These are phyloP conservation scores for Cordyceps tenuipes DNA, from an alignment of 2,329 filamentous ascomycete genomes.

Conservation along the genomic window DNA sequence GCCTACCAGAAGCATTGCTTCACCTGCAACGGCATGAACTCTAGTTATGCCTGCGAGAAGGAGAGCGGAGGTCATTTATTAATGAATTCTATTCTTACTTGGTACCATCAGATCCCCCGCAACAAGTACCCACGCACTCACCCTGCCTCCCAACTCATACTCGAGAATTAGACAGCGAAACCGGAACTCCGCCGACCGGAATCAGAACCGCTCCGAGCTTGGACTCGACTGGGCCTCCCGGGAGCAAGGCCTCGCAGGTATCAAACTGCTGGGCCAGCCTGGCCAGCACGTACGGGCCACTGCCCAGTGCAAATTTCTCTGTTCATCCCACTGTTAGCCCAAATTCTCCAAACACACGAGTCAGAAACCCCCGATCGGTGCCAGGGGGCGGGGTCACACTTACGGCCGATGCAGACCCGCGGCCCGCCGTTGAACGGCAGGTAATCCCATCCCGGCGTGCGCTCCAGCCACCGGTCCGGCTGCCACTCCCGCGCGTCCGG, in stretches of 20 bases:
- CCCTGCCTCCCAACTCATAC: too few relatives aligned
- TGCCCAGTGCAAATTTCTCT: neutral
- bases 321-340: neutral
- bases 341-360: neutral
- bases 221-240: neutral
- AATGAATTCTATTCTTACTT: too few relatives aligned
- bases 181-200: neutral
- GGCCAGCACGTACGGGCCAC: neutral
- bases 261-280: neutral
- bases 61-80: too few relatives aligned
- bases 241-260: neutral
- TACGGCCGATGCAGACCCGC: constrained; percentile 18
- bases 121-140: too few relatives aligned
- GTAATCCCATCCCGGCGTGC: constrained; percentile 26
- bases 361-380: neutral
- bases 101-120: too few relatives aligned
- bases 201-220: neutral
- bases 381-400: neutral
- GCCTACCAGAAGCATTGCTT: too few relatives aligned
- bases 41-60: too few relatives aligned
- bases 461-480: constrained; percentile 23
- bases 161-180: neutral
- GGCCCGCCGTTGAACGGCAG: constrained; percentile 31
- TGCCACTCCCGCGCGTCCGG: constrained; percentile 20
- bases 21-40: too few relatives aligned